phyloP scores from a whole-genome alignment of 176 grass and related monocot species.

The Avena atlantica region DNA sequence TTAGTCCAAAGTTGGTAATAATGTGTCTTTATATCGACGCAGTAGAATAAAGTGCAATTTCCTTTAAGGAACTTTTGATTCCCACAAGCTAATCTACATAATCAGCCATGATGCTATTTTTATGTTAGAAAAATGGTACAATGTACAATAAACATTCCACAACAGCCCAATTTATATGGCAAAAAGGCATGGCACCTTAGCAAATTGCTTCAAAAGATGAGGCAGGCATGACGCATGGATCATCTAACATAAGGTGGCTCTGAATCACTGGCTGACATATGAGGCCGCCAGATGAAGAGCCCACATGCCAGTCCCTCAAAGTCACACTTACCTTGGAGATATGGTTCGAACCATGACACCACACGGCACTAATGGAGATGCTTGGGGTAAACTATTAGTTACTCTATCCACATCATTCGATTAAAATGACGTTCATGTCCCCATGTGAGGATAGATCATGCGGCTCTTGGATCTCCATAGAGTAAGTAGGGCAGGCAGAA shows the following conservation, averaged over 20 bases:
- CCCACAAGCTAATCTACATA: neutral
- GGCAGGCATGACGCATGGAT: slow-evolving; percentile 21
- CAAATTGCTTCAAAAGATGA: slow-evolving; percentile 50
- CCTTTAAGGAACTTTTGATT: neutral
- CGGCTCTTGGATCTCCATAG: neutral
- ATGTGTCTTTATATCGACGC: neutral
- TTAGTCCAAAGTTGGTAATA: neutral
- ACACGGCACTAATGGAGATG: slow-evolving; percentile 27
- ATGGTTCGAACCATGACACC: no score
- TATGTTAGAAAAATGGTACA: neutral
- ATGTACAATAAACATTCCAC: neutral
- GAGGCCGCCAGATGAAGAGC: no score
- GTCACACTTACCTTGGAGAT: no score
- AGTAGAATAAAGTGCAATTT: neutral
- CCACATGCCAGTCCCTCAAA: no score
- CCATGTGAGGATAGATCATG: neutral
- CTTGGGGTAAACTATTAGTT: neutral
- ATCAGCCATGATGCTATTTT: neutral
- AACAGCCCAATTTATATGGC: neutral
- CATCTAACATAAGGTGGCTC: no score
- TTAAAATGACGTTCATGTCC: neutral
- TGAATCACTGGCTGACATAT: no score
- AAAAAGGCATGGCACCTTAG: neutral
- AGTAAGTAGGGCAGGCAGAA: neutral
- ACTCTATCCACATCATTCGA: neutral